Base-by-base conservation (phyloP, 139 green algal genomes). In the Chlamydomonas incerta region DNA sequence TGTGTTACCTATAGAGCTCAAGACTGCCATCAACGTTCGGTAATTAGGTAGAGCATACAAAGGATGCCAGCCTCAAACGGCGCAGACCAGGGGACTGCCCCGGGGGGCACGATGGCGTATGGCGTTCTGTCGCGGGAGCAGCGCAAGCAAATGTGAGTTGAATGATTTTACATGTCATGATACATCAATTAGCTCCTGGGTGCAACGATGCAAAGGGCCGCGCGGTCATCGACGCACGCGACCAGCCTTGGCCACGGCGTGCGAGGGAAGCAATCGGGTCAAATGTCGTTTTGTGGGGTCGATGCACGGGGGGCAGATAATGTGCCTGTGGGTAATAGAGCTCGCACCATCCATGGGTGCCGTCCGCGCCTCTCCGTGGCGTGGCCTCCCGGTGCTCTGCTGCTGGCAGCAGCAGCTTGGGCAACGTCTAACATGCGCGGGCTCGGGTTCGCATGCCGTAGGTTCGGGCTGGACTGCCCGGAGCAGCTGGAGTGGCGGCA, bases 381-480 rank as follows among this genome's bases (percentile, higher is more conserved):
- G 24, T 76, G 3, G 37, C 3, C 5, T 23, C 34, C 31, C 28
- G 9, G 65, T 21, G 29, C n/a, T 20, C 29, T 71, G 65, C 29
- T 46, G n/a, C n/a, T n/a, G n/a, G n/a, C n/a, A n/a, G n/a, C n/a
- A n/a, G n/a, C 9, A 41, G 17, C 28, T 41, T 41, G 10, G 65
- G n/a, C 8, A 37, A 37, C 17, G n/a, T 37, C n/a, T 35, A 35
- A 69, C 31, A 2, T 69, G 63, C 35, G n/a, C n/a, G n/a, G n/a
- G n/a, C n/a, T n/a, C 37, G 15, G 34, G 35, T 52, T 1, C 34
- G 1, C 41, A 24, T 20, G 0, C 0, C 28, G 55, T 82, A 95
- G 92, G 81, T 93, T 91, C 72, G 94, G 94, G 24, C n/a, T 97
- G 15, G 94, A 97, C 70, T 94, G 92, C n/a, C 76, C 87, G 2